Percentiles rank a stretch among this genome's conserved stretches.
These are phyloP conservation scores for Colletotrichum sp. DNA, from an alignment of 2,329 filamentous ascomycete species.

Conservation along the genomic window DNA sequence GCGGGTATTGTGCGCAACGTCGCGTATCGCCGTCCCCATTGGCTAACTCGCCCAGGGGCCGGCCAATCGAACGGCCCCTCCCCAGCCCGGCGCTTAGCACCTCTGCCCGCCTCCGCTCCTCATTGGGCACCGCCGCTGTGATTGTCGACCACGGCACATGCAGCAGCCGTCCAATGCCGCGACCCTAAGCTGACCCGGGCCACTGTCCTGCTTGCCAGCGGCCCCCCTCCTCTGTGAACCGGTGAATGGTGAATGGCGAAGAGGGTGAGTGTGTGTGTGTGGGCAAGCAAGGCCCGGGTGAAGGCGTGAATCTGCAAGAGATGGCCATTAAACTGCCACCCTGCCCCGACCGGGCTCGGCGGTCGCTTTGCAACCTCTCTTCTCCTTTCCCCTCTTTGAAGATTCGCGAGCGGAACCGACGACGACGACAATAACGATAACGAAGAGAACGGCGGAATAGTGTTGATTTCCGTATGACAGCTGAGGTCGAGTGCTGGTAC, in stretches of 20 bases:
- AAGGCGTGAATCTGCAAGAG: neutral
- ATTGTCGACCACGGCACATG: slow-evolving; percentile 21
- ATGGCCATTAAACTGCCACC: slow-evolving; percentile 21
- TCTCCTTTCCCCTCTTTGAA: neutral
- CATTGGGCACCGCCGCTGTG: slow-evolving; percentile 20
- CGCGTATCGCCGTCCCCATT: slow-evolving; percentile 8
- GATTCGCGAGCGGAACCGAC: neutral
- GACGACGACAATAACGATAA: neutral
- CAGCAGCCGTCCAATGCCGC: slow-evolving; percentile 15
- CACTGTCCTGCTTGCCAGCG: neutral
- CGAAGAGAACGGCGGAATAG: neutral
- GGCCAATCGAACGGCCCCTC: slow-evolving; percentile 17
- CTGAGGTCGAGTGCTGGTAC: slow-evolving; percentile 13
- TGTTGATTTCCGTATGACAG: neutral
- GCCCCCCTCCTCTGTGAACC: neutral
- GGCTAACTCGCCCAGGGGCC: neutral
- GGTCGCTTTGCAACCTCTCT: neutral
- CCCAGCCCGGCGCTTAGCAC: slow-evolving; percentile 20
- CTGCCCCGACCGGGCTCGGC: neutral
- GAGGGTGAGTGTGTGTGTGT: neutral
- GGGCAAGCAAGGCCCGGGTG: neutral
- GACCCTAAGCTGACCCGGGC: slow-evolving; percentile 11
- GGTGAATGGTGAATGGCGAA: neutral
- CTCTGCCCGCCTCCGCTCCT: slow-evolving; percentile 3
- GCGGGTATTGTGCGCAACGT: slow-evolving; percentile 21